A percentile compares a stretch with the other conserved stretches of the same genome.
Evolutionary conservation across 257 asterid genomes (phyloP).

Genomic region (Solanum paucissectum): DNA sequence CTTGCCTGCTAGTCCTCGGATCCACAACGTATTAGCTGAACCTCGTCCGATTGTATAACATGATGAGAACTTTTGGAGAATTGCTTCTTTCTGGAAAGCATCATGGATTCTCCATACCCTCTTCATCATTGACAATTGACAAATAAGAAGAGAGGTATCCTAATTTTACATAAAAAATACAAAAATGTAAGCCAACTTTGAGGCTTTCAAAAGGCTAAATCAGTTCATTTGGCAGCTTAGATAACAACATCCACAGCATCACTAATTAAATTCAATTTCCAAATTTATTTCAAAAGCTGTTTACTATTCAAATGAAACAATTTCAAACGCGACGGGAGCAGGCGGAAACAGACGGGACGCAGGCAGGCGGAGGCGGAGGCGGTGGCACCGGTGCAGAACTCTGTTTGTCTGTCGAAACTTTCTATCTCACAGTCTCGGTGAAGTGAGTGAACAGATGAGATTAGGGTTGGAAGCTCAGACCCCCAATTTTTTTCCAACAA

Average conservation of each 20-base stretch:
- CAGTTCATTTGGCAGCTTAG: not conserved
- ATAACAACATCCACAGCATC: not conserved
- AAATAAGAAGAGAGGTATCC: not conserved
- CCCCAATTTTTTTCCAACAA: not conserved
- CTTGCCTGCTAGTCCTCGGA: not conserved
- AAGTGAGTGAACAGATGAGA: not conserved
- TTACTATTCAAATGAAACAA: not conserved
- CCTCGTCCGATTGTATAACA: not conserved
- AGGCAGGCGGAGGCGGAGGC: not conserved
- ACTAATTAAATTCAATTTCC: not conserved
- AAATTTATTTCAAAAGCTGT: not conserved
- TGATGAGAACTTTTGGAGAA: not conserved
- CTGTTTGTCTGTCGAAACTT: not conserved
- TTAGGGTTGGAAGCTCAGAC: not conserved
- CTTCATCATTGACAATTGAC: conserved; percentile 19
- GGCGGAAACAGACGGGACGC: not conserved
- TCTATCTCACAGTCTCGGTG: not conserved
- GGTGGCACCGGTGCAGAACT: not conserved
- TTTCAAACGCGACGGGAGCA: not conserved
- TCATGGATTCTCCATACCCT: not conserved
- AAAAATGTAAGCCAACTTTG: not conserved
- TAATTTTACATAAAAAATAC: not conserved
- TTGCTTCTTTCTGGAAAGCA: not conserved
- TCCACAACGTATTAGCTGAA: not conserved
- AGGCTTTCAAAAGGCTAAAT: not conserved